These are phyloP conservation scores for Guyanaporus albipodus DNA, from an alignment of 768 basidiomycete genomes.

Conservation along the genomic window DNA sequence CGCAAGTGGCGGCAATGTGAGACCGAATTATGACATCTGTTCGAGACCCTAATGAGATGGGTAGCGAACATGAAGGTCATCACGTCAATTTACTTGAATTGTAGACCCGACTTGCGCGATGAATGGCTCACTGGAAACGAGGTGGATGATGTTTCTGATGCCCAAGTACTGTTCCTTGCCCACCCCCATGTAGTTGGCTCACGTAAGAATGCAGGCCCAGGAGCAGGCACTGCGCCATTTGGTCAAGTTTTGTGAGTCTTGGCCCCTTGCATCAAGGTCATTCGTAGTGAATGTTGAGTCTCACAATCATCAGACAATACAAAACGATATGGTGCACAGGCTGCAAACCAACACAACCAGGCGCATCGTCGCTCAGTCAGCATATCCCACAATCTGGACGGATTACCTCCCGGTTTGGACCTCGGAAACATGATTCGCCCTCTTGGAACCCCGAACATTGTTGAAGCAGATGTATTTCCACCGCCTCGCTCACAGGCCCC, in stretches of 20 bases:
- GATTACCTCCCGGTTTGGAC: slow-evolving; percentile 69
- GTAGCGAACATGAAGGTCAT: slow-evolving; percentile 99
- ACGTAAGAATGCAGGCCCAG: slow-evolving; percentile 60
- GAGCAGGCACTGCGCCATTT: slow-evolving; percentile 92
- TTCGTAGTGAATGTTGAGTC: slow-evolving; percentile 7
- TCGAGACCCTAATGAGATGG: slow-evolving; percentile 13
- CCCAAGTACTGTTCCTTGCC: slow-evolving; percentile 53
- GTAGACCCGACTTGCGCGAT: slow-evolving; percentile 92
- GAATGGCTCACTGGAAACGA: slow-evolving; percentile 96
- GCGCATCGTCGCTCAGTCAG: slow-evolving; percentile 79
- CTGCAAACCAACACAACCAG: slow-evolving; percentile 47
- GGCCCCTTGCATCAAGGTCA: background rate
- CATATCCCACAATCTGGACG: slow-evolving; percentile 78
- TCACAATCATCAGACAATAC: slow-evolving; percentile 64
- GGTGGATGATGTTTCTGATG: slow-evolving; percentile 88
- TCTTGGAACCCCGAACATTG: slow-evolving; percentile 68
- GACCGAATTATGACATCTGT: slow-evolving; percentile 20
- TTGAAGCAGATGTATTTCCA: slow-evolving; percentile 92
- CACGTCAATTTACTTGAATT: slow-evolving; percentile 96
- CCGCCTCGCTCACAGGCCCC: slow-evolving; percentile 85
- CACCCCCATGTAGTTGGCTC: slow-evolving; percentile 4
- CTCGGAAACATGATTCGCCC: slow-evolving; percentile 71
- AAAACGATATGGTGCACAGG: slow-evolving; percentile 74
- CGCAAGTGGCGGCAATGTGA: slow-evolving; percentile 96
- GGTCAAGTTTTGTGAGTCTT: slow-evolving; percentile 88